Evolutionary conservation across 805 yeast species (phyloP).

Genomic region (Wickerhamomyces queroliae): DNA sequence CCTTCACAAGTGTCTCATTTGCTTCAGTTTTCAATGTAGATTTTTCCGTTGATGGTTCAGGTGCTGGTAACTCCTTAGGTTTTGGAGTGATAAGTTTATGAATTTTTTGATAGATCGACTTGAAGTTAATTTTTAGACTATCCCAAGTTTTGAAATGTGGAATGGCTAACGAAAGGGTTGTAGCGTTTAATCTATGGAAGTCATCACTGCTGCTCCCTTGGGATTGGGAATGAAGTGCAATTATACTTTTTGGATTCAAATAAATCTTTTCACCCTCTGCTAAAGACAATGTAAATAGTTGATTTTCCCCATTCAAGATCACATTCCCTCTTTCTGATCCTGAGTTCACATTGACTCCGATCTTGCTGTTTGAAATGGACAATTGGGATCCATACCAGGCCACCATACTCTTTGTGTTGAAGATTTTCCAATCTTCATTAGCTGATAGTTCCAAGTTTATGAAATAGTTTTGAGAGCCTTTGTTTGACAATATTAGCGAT

Average conservation of each 20-base stretch:
- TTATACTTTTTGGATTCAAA: slow-evolving; percentile 16
- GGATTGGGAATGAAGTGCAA: slow-evolving; percentile 13
- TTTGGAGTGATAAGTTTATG: neutral
- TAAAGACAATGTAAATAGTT: slow-evolving; percentile 21
- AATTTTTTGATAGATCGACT: slow-evolving; percentile 7
- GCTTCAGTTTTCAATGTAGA: neutral
- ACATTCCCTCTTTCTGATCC: slow-evolving; percentile 21
- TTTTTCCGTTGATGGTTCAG: too few species aligned
- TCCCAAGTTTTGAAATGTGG: slow-evolving; percentile 9
- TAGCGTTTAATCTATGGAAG: slow-evolving; percentile 4
- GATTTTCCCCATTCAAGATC: slow-evolving; percentile 25
- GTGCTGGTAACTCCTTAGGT: neutral
- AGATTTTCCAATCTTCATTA: slow-evolving; percentile 11
- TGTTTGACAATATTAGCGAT: slow-evolving; percentile 10
- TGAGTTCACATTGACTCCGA: slow-evolving; percentile 9
- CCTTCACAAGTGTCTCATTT: slow-evolving; percentile 1
- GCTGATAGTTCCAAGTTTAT: slow-evolving; percentile 9
- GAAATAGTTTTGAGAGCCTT: slow-evolving; percentile 1
- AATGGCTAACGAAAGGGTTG: slow-evolving; percentile 1
- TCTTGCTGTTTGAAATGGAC: neutral
- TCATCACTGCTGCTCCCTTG: slow-evolving; percentile 10
- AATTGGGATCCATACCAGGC: slow-evolving; percentile 15
- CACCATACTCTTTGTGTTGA: slow-evolving; percentile 8
- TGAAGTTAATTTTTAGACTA: slow-evolving; percentile 3
- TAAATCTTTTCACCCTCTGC: slow-evolving; percentile 17